phyloP scores from a whole-genome alignment of 73 alveolate species.

The Paraurostyla sp. region DNA sequence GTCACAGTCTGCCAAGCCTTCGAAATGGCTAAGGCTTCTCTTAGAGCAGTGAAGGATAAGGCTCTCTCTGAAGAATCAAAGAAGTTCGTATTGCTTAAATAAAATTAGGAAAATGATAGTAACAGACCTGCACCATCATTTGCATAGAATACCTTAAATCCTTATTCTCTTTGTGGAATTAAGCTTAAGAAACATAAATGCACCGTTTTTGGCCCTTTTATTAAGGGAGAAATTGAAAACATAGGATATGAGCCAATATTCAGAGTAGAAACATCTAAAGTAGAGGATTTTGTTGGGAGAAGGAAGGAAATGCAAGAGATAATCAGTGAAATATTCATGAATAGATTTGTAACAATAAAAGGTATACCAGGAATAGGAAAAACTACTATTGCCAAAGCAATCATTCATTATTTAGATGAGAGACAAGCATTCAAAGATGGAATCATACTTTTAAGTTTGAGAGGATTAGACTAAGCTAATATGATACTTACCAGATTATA shows the following conservation, averaged over 20 bases:
- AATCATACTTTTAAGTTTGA: conserved; percentile 29
- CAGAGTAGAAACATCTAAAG: conserved; percentile 45
- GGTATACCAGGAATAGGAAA: conserved; percentile 83
- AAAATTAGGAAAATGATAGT: conserved; percentile 23
- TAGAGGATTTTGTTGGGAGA: conserved; percentile 79
- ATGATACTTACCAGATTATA: conserved; percentile 69
- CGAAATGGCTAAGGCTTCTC: conserved; percentile 64
- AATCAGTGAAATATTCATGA: not conserved
- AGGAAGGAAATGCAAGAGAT: conserved; percentile 64
- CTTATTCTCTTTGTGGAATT: not conserved
- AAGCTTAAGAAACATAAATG: conserved; percentile 56
- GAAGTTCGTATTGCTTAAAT: conserved; percentile 56
- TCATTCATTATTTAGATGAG: conserved; percentile 64
- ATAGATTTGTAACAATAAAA: conserved; percentile 67
- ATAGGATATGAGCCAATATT: conserved; percentile 56
- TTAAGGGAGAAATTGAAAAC: conserved; percentile 46
- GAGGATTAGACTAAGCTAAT: conserved; percentile 62
- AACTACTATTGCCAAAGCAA: conserved; percentile 69
- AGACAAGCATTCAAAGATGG: conserved; percentile 74
- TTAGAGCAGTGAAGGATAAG: conserved; percentile 44
- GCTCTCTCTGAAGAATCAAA: conserved; percentile 47
- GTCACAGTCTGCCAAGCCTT: conserved; percentile 73
- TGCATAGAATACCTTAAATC: not conserved
- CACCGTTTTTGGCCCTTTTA: conserved; percentile 66
- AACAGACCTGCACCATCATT: not conserved